Evolutionary conservation across 2,329 filamentous ascomycete genomes (phyloP).

Genomic region (Colletotrichum liriopes): DNA sequence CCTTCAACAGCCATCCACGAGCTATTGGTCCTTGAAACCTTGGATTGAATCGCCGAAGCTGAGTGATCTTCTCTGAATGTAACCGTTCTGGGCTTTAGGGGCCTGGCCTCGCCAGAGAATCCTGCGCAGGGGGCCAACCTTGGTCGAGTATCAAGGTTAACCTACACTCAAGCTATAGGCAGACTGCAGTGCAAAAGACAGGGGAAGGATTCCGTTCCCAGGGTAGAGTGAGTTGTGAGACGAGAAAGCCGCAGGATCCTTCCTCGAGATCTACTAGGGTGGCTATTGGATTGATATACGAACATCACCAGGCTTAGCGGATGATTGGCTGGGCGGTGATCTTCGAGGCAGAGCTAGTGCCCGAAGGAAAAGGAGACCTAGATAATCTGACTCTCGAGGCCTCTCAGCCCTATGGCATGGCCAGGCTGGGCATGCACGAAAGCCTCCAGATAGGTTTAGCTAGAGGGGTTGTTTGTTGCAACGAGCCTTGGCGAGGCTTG

Average conservation of each 20-base stretch:
- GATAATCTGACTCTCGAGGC: not conserved
- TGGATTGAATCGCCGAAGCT: not conserved
- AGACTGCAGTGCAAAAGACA: not conserved
- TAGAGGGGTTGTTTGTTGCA: slow-evolving; percentile 10
- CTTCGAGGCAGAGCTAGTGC: slow-evolving; percentile 16
- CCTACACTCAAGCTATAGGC: not conserved
- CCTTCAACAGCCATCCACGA: not conserved
- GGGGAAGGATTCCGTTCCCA: slow-evolving; percentile 20
- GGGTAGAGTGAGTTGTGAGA: slow-evolving; percentile 2
- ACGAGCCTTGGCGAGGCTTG: slow-evolving; percentile 13
- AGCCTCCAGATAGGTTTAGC: slow-evolving; percentile 11
- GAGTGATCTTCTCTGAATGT: not conserved
- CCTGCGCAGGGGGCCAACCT: not conserved
- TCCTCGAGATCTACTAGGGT: slow-evolving; percentile 2
- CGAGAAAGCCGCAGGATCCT: slow-evolving; percentile 33
- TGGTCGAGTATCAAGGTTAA: not conserved
- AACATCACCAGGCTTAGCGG: not conserved
- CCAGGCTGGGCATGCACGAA: slow-evolving; percentile 18
- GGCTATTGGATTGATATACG: slow-evolving; percentile 37
- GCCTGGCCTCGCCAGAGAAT: not conserved
- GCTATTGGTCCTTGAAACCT: not conserved
- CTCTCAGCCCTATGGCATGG: slow-evolving; percentile 37
- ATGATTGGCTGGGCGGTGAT: slow-evolving; percentile 26
- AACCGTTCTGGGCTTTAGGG: not conserved
- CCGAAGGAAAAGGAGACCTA: not conserved